Percentiles rank a stretch among this genome's conserved stretches.
Evolutionary conservation across 176 grass and related monocot genomes (phyloP).

Genomic region (Musa acuminata): DNA sequence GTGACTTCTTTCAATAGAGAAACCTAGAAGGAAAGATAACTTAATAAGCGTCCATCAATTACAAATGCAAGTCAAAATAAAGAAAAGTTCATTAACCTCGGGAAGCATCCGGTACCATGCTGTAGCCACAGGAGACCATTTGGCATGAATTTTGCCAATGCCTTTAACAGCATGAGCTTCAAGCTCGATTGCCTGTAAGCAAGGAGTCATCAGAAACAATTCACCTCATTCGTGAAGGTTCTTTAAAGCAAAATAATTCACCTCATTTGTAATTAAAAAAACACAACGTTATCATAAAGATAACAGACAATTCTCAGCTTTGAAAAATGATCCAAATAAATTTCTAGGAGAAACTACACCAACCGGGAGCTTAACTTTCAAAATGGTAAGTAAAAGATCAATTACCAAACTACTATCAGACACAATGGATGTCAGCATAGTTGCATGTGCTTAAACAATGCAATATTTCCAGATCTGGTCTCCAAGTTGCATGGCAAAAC

Average conservation of each 20-base stretch:
- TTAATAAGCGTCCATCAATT: neutral
- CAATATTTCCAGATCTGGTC: too few relatives aligned
- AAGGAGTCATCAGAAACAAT: neutral
- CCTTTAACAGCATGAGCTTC: constrained; percentile 90
- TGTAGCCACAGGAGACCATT: constrained; percentile 96
- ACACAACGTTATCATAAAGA: neutral
- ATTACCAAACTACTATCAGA: neutral
- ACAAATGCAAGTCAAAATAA: neutral
- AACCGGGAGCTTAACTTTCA: neutral
- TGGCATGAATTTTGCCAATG: constrained; percentile 79
- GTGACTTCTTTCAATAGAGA: constrained; percentile 44
- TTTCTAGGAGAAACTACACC: neutral
- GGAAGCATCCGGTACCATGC: constrained; percentile 95
- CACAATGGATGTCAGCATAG: neutral
- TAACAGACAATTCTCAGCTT: too few relatives aligned
- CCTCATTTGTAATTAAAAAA: neutral
- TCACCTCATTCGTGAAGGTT: neutral
- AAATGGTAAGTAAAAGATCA: neutral
- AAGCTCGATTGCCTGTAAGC: constrained; percentile 67
- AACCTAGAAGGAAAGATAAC: constrained; percentile 37
- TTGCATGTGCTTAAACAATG: too few relatives aligned
- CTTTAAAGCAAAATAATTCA: neutral
- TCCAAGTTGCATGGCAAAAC: too few relatives aligned
- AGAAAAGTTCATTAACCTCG: constrained; percentile 44
- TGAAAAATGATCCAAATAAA: too few relatives aligned